Evolutionary conservation across 2,329 filamentous ascomycete genomes (phyloP).

Genomic region (Lojkania enalia): DNA sequence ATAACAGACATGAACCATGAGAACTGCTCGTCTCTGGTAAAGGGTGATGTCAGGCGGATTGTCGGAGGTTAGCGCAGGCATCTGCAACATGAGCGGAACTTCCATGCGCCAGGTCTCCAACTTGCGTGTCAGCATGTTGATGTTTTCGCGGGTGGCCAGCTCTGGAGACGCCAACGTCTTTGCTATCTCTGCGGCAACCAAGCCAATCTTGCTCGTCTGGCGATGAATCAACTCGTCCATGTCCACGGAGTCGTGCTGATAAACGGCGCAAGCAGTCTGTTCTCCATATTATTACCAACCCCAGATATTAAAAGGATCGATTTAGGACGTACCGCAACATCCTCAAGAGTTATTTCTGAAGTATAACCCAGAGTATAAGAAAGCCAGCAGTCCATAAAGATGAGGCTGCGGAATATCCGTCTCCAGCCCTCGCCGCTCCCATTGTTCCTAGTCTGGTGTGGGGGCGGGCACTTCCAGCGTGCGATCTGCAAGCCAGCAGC

Average conservation of each 20-base stretch:
- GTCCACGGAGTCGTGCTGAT: slow-evolving; percentile 16
- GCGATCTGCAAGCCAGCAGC: slow-evolving; percentile 43
- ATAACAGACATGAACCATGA: slow-evolving; percentile 42
- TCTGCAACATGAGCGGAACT: slow-evolving; percentile 37
- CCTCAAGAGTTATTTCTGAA: slow-evolving; percentile 34
- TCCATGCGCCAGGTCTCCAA: slow-evolving; percentile 40
- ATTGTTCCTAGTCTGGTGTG: slow-evolving; percentile 5
- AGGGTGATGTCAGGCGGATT: slow-evolving; percentile 28
- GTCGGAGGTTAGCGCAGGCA: slow-evolving; percentile 32
- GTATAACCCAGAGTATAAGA: slow-evolving; percentile 44
- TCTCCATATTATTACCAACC: slow-evolving; percentile 23
- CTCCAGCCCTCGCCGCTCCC: slow-evolving; percentile 26
- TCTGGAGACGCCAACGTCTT: slow-evolving; percentile 38
- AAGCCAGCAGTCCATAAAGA: slow-evolving; percentile 47
- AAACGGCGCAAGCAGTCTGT: slow-evolving; percentile 27
- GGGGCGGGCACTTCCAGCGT: slow-evolving; percentile 32
- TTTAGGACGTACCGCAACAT: slow-evolving; percentile 29
- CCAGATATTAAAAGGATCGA: neutral
- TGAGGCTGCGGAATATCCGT: slow-evolving; percentile 38
- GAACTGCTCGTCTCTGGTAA: slow-evolving; percentile 39
- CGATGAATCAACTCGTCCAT: slow-evolving; percentile 39
- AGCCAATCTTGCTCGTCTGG: slow-evolving; percentile 41
- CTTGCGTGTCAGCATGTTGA: slow-evolving; percentile 33
- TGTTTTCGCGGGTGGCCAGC: slow-evolving; percentile 32
- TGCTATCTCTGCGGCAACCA: slow-evolving; percentile 42